Evolutionary conservation across 2,329 filamentous ascomycete genomes (phyloP).

Genomic region (Elsinoe ampelina): DNA sequence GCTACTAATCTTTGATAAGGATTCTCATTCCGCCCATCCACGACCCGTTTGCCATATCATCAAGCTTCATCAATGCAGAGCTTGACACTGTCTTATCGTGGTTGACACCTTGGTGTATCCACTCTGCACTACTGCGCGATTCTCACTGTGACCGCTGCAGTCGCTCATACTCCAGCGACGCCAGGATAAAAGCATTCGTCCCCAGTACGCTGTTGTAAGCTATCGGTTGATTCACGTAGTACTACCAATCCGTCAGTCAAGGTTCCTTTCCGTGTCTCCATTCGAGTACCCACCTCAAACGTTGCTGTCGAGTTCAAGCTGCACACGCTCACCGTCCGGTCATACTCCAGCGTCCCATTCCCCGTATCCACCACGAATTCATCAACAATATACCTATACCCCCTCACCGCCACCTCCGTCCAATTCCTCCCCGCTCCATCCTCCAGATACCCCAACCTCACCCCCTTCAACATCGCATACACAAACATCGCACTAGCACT

Average conservation of each 20-base stretch:
- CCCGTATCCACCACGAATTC: slow-evolving; percentile 39
- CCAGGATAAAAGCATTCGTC: not conserved
- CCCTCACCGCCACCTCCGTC: slow-evolving; percentile 33
- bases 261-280: not conserved
- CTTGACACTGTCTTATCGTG: no score
- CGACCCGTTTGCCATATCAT: no score
- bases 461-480: slow-evolving; percentile 43
- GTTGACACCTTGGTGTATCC: no score
- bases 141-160: no score
- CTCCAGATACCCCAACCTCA: slow-evolving; percentile 30
- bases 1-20: no score
- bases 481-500: slow-evolving; percentile 51
- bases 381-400: slow-evolving; percentile 36
- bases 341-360: slow-evolving; percentile 42
- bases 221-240: not conserved
- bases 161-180: not conserved
- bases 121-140: no score
- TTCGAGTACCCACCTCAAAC: slow-evolving; percentile 36
- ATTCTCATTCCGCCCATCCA: no score
- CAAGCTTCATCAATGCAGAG: no score
- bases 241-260: not conserved
- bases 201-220: not conserved
- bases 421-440: slow-evolving; percentile 35
- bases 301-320: slow-evolving; percentile 41
- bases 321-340: slow-evolving; percentile 45